These are phyloP conservation scores for Pseudogymnoascus destructans DNA, from an alignment of 2,329 filamentous ascomycete species.

Conservation along the genomic window DNA sequence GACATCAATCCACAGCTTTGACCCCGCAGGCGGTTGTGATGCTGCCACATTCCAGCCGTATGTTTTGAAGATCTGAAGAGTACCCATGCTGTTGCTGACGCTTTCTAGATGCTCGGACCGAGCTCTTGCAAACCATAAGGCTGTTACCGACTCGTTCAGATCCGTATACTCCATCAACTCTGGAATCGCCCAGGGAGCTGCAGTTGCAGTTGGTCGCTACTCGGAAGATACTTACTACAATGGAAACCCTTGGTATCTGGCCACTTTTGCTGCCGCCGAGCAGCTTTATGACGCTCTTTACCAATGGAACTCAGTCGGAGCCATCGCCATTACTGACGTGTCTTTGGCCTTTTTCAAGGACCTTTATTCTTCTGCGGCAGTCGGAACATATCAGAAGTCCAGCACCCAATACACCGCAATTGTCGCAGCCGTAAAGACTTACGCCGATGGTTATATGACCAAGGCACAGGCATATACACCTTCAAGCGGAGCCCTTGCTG, in stretches of 20 bases:
- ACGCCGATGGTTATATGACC: slow-evolving; percentile 45
- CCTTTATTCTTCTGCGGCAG: slow-evolving; percentile 41
- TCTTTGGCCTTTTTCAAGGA: slow-evolving; percentile 63
- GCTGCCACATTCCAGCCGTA: slow-evolving; percentile 64
- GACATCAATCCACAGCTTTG: slow-evolving; percentile 54
- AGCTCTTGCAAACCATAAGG: slow-evolving; percentile 64
- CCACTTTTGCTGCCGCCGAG: slow-evolving; percentile 65
- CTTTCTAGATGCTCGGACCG: slow-evolving; percentile 25
- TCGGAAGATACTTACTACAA: slow-evolving; percentile 61
- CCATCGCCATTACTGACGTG: slow-evolving; percentile 48
- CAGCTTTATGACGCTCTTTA: slow-evolving; percentile 66
- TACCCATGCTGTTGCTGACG: not conserved
- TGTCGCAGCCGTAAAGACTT: slow-evolving; percentile 46
- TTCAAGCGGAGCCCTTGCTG: slow-evolving; percentile 48
- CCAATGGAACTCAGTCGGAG: slow-evolving; percentile 52
- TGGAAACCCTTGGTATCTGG: slow-evolving; percentile 73
- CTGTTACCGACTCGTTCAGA: slow-evolving; percentile 63
- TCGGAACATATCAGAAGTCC: slow-evolving; percentile 52
- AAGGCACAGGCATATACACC: slow-evolving; percentile 38
- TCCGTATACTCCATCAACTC: slow-evolving; percentile 56
- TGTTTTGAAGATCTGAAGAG: not conserved
- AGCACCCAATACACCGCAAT: slow-evolving; percentile 48
- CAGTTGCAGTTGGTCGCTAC: slow-evolving; percentile 54
- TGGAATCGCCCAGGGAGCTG: slow-evolving; percentile 44
- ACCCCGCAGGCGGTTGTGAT: slow-evolving; percentile 54